phyloP scores from a whole-genome alignment of 2,329 filamentous ascomycete species.

The Pseudogymnoascus sp. region DNA sequence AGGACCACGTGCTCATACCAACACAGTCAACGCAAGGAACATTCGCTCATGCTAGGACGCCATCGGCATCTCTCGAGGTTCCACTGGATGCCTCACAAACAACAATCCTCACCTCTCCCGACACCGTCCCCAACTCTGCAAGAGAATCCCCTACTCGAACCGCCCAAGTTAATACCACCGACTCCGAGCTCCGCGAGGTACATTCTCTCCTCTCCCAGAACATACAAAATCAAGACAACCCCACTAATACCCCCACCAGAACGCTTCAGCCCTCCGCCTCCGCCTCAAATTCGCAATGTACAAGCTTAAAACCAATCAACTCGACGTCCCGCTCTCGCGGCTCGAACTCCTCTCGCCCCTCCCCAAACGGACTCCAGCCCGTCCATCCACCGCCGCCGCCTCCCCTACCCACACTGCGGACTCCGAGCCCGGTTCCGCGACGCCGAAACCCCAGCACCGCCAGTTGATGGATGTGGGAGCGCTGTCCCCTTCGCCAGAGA shows the following conservation, averaged over 20 bases:
- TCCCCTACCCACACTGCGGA: not conserved
- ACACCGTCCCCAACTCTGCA: not conserved
- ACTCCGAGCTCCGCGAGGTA: conserved; percentile 8
- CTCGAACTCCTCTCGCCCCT: conserved; percentile 37
- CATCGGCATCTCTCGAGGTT: not conserved
- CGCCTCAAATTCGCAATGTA: conserved; percentile 65
- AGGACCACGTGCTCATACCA: not conserved
- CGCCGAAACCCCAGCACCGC: not conserved
- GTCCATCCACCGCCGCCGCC: not conserved
- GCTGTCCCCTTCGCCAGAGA: not conserved
- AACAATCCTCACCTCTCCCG: not conserved
- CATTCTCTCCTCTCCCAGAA: not conserved
- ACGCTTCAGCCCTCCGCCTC: conserved; percentile 56
- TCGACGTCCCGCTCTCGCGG: conserved; percentile 52
- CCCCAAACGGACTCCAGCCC: conserved; percentile 14
- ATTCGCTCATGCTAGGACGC: not conserved
- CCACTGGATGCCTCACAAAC: not conserved
- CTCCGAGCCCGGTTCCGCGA: not conserved
- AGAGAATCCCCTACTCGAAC: not conserved
- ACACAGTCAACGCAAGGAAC: not conserved
- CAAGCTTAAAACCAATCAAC: conserved; percentile 66
- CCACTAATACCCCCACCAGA: conserved; percentile 32
- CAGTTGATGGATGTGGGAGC: not conserved
- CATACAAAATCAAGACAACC: not conserved
- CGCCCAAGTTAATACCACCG: not conserved